A percentile compares a stretch with the other conserved stretches of the same genome.
Conservation (phyloP, 768 basidiomycete genomes). For the Leccinellum luteum region DNA sequence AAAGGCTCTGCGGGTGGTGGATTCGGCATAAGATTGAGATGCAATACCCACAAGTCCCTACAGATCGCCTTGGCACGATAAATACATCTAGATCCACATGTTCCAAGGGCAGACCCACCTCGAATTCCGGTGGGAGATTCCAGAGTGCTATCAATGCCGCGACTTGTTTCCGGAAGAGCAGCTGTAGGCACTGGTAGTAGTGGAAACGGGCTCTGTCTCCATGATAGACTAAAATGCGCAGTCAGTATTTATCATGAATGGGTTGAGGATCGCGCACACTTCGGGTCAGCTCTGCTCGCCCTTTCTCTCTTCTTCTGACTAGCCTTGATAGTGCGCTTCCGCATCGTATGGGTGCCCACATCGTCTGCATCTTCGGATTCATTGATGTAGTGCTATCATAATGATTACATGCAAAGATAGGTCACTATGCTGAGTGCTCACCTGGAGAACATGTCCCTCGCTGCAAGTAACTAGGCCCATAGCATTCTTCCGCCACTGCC, state of each 20-base stretch:
- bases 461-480: conserved; percentile 83
- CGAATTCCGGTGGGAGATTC: conserved; percentile 77
- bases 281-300: conserved; percentile 54
- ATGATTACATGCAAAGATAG: background rate
- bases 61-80: conserved; percentile 54
- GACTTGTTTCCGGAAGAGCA: conserved; percentile 77
- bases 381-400: conserved; percentile 70
- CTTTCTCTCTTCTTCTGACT: conserved; percentile 49
- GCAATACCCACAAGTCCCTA: conserved; percentile 76
- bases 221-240: conserved; percentile 66
- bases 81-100: conserved; percentile 2
- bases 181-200: conserved; percentile 82
- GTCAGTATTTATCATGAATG: background rate
- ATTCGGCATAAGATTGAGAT: conserved; percentile 59
- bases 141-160: conserved; percentile 56
- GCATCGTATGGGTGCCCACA: conserved; percentile 57
- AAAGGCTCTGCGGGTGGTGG: conserved; percentile 64
- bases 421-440: conserved; percentile 31
- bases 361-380: conserved; percentile 74
- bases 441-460: conserved; percentile 90
- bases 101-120: conserved; percentile 45
- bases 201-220: conserved; percentile 75
- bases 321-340: conserved; percentile 65
- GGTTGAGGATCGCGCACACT: conserved; percentile 41
- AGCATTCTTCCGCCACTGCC: conserved; percentile 84